A percentile compares a stretch with the other conserved stretches of the same genome.
These are phyloP conservation scores for Suillus ampliporus DNA, from an alignment of 768 basidiomycete species.

Conservation along the genomic window DNA sequence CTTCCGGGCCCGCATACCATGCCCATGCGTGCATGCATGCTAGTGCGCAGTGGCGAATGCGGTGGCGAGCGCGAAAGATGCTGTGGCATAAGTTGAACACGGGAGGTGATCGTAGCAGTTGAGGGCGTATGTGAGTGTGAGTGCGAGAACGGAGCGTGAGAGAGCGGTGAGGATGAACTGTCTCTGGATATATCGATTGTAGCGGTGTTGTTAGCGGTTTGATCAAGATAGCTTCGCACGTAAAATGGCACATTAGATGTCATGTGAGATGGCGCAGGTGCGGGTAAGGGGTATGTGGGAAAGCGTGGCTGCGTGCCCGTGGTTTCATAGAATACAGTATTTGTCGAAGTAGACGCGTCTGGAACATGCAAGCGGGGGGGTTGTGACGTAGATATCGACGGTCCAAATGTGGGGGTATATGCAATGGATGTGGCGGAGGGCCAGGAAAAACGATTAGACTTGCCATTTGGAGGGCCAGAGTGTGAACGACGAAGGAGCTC, in stretches of 20 bases:
- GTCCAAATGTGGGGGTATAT: slow-evolving; percentile 55
- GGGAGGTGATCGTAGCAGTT: slow-evolving; percentile 52
- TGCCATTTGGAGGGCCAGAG: slow-evolving; percentile 47
- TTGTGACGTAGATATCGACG: slow-evolving; percentile 39
- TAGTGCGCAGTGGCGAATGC: slow-evolving; percentile 35
- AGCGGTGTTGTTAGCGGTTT: slow-evolving; percentile 7
- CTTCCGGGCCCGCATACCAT: slow-evolving; percentile 38
- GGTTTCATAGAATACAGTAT: slow-evolving; percentile 74
- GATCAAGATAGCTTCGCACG: slow-evolving; percentile 14
- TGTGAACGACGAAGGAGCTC: slow-evolving; percentile 50
- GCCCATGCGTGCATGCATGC: slow-evolving; percentile 17
- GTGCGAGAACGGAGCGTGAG: slow-evolving; percentile 39
- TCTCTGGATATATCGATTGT: slow-evolving; percentile 4
- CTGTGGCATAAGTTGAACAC: slow-evolving; percentile 19
- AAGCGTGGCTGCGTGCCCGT: slow-evolving; percentile 41
- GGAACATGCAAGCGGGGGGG: slow-evolving; percentile 39
- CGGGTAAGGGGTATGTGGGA: slow-evolving; percentile 35
- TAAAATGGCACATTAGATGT: slow-evolving; percentile 42
- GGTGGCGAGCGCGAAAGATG: slow-evolving; percentile 34
- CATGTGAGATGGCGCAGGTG: slow-evolving; percentile 29
- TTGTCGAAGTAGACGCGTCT: slow-evolving; percentile 41
- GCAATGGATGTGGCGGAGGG: slow-evolving; percentile 45
- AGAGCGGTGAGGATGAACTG: background rate
- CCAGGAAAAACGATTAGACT: slow-evolving; percentile 45
- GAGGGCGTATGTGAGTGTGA: slow-evolving; percentile 55